Conservation (phyloP, 2,329 filamentous ascomycete genomes). For the Calonectria hawksworthii region DNA sequence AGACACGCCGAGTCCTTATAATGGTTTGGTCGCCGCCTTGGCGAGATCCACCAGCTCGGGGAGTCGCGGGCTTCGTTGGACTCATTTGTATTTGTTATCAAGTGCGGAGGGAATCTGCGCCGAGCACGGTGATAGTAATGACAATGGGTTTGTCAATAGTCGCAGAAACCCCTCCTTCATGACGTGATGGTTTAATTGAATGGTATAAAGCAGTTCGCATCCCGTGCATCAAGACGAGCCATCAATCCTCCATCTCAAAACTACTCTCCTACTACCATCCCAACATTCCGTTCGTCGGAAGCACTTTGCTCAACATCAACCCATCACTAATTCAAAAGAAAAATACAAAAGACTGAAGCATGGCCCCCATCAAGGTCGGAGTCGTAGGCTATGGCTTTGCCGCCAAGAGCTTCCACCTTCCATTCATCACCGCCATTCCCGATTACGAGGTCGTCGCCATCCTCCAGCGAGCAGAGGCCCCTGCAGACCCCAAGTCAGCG, state of each 20-base stretch:
- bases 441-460: slow-evolving; percentile 63
- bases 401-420: slow-evolving; percentile 63
- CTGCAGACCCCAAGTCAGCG: slow-evolving; percentile 44
- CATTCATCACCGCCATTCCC: slow-evolving; percentile 62
- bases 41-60: background rate
- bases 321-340: background rate
- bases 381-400: slow-evolving; percentile 65
- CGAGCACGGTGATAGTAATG: background rate
- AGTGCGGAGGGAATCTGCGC: background rate
- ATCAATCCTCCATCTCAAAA: background rate
- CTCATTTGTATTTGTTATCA: background rate
- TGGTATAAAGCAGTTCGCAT: background rate
- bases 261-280: background rate
- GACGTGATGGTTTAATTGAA: background rate
- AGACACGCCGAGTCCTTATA: background rate
- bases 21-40: background rate
- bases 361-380: slow-evolving; percentile 59
- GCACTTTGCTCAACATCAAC: too few species aligned
- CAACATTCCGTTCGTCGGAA: background rate
- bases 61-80: background rate
- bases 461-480: slow-evolving; percentile 60
- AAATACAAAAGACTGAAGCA: background rate
- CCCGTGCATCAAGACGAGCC: background rate
- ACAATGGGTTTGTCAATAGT: background rate
- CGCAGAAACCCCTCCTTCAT: background rate